These are phyloP conservation scores for Zygoascus tannicola DNA, from an alignment of 805 yeast genomes.

Conservation along the genomic window DNA sequence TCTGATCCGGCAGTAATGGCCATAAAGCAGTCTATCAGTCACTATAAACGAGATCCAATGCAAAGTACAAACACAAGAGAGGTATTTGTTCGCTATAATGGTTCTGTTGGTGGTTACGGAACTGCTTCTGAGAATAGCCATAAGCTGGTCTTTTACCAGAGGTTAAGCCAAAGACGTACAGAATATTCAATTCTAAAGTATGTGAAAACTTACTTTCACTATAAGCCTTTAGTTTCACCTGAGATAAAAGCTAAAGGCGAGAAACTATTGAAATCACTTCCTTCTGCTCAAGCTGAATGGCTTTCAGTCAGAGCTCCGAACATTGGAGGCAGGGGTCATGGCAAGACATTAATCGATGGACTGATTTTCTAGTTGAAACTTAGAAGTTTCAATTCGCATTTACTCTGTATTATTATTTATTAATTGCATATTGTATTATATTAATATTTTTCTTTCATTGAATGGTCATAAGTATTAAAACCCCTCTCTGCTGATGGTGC, in stretches of 20 bases:
- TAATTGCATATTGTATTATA: background rate
- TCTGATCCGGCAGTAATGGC: background rate
- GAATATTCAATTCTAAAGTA: background rate
- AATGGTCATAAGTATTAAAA: too few relatives aligned
- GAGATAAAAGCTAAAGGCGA: background rate
- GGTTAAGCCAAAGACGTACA: background rate
- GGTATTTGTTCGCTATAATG: background rate
- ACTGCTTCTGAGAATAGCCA: background rate
- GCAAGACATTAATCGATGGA: background rate
- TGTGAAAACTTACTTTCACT: too few relatives aligned
- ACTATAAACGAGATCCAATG: background rate
- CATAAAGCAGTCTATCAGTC: background rate
- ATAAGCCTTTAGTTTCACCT: background rate
- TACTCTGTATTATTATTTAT: background rate
- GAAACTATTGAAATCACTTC: background rate
- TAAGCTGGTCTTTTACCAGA: background rate
- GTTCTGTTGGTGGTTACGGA: background rate
- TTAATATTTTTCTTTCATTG: too few relatives aligned
- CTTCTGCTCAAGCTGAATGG: background rate
- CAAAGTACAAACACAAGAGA: background rate
- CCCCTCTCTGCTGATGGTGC: too few relatives aligned
- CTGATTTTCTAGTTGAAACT: constrained; percentile 1
- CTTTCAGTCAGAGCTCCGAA: background rate
- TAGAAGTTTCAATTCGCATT: too few relatives aligned
- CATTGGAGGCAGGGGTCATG: background rate